Evolutionary conservation across 2,329 filamentous ascomycete species (phyloP).

Genomic region (Claviceps citrina): DNA sequence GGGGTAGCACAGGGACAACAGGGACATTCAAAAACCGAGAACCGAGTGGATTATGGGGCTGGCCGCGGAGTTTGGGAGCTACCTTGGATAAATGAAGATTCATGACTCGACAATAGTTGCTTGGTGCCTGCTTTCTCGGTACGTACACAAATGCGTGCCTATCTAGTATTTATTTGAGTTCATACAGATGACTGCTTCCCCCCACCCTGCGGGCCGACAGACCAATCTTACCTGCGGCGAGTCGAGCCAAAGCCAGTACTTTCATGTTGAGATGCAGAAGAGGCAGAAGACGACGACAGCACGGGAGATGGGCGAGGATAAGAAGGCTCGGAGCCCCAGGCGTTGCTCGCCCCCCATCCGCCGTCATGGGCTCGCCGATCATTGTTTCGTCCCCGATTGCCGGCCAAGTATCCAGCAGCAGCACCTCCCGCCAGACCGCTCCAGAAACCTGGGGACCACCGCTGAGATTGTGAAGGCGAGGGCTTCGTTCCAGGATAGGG

Average conservation of each 20-base stretch:
- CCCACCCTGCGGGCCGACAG: no score
- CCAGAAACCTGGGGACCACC: slow-evolving; percentile 62
- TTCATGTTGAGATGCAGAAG: slow-evolving; percentile 36
- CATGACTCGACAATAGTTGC: no score
- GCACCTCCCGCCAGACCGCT: slow-evolving; percentile 51
- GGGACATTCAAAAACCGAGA: not conserved
- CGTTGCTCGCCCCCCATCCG: slow-evolving; percentile 17
- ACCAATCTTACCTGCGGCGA: slow-evolving; percentile 31
- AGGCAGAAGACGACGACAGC: slow-evolving; percentile 15
- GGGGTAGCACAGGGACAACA: slow-evolving; percentile 7
- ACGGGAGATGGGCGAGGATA: slow-evolving; percentile 13
- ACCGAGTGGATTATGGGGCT: not conserved
- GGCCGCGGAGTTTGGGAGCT: slow-evolving; percentile 8
- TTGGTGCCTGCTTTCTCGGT: no score
- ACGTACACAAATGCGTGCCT: no score
- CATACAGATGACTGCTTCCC: no score
- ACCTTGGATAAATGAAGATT: slow-evolving; percentile 5
- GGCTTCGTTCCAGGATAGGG: slow-evolving; percentile 26
- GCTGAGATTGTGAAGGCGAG: slow-evolving; percentile 22
- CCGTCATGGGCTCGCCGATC: slow-evolving; percentile 10
- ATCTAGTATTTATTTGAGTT: no score
- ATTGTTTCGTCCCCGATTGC: slow-evolving; percentile 27
- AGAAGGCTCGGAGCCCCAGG: slow-evolving; percentile 9
- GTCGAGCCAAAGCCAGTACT: slow-evolving; percentile 64
- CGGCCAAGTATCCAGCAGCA: slow-evolving; percentile 51